Percentiles rank a stretch among this genome's conserved stretches.
Conservation (phyloP, 1,284 basidiomycete genomes). For the Cystobasidiaceae sp. region DNA sequence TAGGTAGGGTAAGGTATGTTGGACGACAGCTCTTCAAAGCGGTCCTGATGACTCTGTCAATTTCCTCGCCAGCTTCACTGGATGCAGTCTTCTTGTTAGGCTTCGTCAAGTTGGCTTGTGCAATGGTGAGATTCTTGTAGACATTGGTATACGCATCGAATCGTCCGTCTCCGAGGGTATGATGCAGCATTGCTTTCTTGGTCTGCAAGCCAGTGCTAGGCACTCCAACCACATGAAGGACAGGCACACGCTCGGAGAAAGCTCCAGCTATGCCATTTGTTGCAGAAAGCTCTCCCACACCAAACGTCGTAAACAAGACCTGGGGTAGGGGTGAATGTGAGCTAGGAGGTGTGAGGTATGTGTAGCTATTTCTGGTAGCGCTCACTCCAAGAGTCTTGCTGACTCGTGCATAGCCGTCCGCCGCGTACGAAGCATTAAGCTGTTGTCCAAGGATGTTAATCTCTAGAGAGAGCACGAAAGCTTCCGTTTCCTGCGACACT, state of each 20-base stretch:
- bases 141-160: conserved; percentile 74
- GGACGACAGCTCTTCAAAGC: conserved; percentile 51
- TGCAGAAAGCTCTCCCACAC: conserved; percentile 82
- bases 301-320: conserved; percentile 59
- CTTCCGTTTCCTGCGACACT: too few species aligned
- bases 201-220: conserved; percentile 71
- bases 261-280: conserved; percentile 69
- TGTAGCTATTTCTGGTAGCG: too few species aligned
- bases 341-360: not conserved
- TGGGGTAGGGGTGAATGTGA: conserved; percentile 8
- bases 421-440: conserved; percentile 45
- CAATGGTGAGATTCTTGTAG: conserved; percentile 66
- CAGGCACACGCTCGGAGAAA: conserved; percentile 75
- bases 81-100: conserved; percentile 47
- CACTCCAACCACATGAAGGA: conserved; percentile 84
- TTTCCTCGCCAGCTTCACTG: conserved; percentile 58
- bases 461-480: too few species aligned
- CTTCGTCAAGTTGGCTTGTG: conserved; percentile 53
- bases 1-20: conserved; percentile 82
- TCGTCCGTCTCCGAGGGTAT: conserved; percentile 68
- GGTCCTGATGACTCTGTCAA: conserved; percentile 71
- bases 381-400: conserved; percentile 52
- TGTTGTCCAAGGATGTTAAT: too few species aligned
- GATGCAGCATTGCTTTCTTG: conserved; percentile 47
- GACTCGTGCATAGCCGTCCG: conserved; percentile 83